A percentile compares a stretch with the other conserved stretches of the same genome.
Conservation (phyloP, 805 yeast species). For the Wickerhamomyces strasburgensis region DNA sequence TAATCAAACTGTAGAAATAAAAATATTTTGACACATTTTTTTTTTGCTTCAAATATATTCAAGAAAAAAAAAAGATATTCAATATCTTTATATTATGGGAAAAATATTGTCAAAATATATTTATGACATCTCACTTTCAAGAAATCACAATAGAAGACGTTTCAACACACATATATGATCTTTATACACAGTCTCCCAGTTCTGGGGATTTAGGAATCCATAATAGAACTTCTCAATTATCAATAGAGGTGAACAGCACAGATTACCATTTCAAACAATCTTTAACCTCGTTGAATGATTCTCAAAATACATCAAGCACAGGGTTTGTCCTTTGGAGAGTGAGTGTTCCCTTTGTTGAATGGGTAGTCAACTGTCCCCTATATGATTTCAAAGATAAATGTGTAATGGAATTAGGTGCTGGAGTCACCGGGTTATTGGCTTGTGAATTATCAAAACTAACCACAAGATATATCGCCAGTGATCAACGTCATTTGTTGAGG, state of each 20-base stretch:
- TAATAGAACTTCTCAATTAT: slow-evolving; percentile 23
- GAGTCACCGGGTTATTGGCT: slow-evolving; percentile 50
- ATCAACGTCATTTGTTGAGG: slow-evolving; percentile 51
- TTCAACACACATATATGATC: slow-evolving; percentile 18
- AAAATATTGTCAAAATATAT: too few relatives aligned
- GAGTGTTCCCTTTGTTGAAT: slow-evolving; percentile 43
- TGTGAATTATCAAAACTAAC: slow-evolving; percentile 32
- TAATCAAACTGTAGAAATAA: too few relatives aligned
- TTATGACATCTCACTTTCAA: slow-evolving; percentile 4
- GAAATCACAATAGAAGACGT: slow-evolving; percentile 16
- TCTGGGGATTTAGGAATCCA: slow-evolving; percentile 23
- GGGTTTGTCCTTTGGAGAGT: slow-evolving; percentile 64
- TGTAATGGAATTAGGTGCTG: slow-evolving; percentile 60
- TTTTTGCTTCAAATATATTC: too few relatives aligned
- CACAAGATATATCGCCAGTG: slow-evolving; percentile 48
- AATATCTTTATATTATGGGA: too few relatives aligned
- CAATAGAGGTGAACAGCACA: slow-evolving; percentile 11
- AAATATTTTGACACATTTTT: too few relatives aligned
- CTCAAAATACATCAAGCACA: slow-evolving; percentile 39
- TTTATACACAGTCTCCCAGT: slow-evolving; percentile 7
- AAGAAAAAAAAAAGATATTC: too few relatives aligned
- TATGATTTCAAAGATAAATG: slow-evolving; percentile 17
- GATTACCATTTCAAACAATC: slow-evolving; percentile 30
- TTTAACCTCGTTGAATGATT: slow-evolving; percentile 25
- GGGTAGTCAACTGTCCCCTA: slow-evolving; percentile 35